Percentiles rank a stretch among this genome's conserved stretches.
These are phyloP conservation scores for Flaveria ramosissima DNA, from an alignment of 129 eudicot genomes.

Conservation along the genomic window DNA sequence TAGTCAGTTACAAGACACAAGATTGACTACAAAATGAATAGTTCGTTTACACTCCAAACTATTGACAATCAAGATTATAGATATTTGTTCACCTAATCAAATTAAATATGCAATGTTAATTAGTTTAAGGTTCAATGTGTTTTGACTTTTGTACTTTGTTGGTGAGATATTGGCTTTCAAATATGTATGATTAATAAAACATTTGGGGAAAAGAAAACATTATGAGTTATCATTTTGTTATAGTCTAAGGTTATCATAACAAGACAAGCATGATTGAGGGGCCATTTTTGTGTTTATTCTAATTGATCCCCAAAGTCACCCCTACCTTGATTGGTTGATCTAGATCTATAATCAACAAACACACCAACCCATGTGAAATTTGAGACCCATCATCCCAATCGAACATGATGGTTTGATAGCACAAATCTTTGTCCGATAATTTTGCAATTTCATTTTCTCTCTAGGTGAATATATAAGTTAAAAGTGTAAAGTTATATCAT, in stretches of 20 bases:
- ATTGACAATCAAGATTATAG: background rate
- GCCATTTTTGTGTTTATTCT: background rate
- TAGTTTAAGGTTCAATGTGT: background rate
- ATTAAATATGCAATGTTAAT: background rate
- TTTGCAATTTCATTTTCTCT: slow-evolving; percentile 8
- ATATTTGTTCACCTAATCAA: background rate
- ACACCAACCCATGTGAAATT: slow-evolving; percentile 42
- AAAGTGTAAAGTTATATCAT: too few species aligned
- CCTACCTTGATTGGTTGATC: slow-evolving; percentile 35
- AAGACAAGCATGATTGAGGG: background rate
- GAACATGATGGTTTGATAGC: slow-evolving; percentile 34
- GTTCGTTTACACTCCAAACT: background rate
- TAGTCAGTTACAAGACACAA: background rate
- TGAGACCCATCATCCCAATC: slow-evolving; percentile 27
- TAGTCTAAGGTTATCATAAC: slow-evolving; percentile 11
- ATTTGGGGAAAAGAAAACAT: background rate
- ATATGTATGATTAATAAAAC: background rate
- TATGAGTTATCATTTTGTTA: slow-evolving; percentile 1
- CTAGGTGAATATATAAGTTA: background rate
- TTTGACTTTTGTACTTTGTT: background rate
- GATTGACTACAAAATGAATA: background rate
- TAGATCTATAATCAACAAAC: slow-evolving; percentile 23
- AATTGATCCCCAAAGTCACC: slow-evolving; percentile 20
- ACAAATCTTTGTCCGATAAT: slow-evolving; percentile 28
- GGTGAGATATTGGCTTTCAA: slow-evolving; percentile 9